Conservation (phyloP, 495 filamentous ascomycete genomes). For the Rusavskia elegans region DNA sequence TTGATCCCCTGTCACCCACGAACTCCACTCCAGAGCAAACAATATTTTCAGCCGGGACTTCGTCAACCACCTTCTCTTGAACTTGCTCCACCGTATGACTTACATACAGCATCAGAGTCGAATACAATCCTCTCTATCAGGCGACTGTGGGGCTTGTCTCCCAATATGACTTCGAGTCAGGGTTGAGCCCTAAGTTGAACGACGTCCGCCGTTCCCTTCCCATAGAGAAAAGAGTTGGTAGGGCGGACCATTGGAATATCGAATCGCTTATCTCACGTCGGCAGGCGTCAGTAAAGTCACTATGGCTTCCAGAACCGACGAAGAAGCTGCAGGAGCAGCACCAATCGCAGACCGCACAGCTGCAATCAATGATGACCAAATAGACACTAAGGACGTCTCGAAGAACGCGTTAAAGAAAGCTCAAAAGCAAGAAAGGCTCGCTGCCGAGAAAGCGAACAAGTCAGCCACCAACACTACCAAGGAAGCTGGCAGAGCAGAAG, state of each 20-base stretch:
- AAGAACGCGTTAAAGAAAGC: constrained; percentile 64
- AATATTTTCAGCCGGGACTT: too few species aligned
- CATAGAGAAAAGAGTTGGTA: too few species aligned
- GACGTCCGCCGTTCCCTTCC: too few species aligned
- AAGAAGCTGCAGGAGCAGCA: not conserved
- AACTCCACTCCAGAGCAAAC: too few species aligned
- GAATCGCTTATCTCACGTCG: too few species aligned
- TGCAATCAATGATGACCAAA: constrained; percentile 4
- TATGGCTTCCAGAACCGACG: not conserved
- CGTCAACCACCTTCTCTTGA: too few species aligned
- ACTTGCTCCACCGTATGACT: too few species aligned
- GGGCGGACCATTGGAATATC: too few species aligned
- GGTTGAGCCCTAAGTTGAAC: not conserved
- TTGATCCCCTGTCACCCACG: too few species aligned
- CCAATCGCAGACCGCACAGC: constrained; percentile 9
- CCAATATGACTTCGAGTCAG: not conserved
- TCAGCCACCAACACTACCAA: constrained; percentile 35
- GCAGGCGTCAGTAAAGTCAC: not conserved
- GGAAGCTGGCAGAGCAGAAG: constrained; percentile 25
- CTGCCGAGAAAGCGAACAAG: constrained; percentile 52
- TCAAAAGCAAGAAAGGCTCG: constrained; percentile 47
- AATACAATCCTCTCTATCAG: too few species aligned
- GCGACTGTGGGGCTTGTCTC: too few species aligned
- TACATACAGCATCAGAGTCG: too few species aligned
- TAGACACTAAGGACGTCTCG: constrained; percentile 27